Evolutionary conservation across 2,329 filamentous ascomycete genomes (phyloP), one percentile per base, ranked within the genome.

Genomic region (Knufia fluminis): DNA sequence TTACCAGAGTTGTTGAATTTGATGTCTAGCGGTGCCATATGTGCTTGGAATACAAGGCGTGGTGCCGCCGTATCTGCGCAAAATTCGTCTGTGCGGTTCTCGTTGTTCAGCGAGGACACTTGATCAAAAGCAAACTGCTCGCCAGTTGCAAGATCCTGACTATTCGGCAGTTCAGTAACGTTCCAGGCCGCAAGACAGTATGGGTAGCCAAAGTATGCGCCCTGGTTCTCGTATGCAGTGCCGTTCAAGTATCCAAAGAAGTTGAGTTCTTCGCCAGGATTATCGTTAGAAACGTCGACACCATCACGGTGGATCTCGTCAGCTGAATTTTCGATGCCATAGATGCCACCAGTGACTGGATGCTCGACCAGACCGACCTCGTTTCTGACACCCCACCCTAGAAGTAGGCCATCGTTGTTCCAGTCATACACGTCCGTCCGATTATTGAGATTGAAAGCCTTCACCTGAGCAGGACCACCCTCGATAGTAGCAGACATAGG

Each of bases 251-350:
- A 75, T 2, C 84, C 83, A 52, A 84, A 78, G 62, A 78, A 86
- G 64, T 88, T 87, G 62, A 89, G 66, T 64, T 88, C 82, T 61
- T 88, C 85, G 14, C 74, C 84, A 0, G 84, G 84, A 59, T 88
- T 88, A 58, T 85, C 72, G 52, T 77, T 64, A 56, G 84, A 79
- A 39, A 86, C 74, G 52, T 84, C 79, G n/a, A 71, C 56, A 8
- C 75, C 76, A 42, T 73, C 65, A 26, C 83, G 73, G 12, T 66
- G 65, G 14, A 86, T 70, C 32, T 83, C 65, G 63, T 87, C 83
- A 7, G 79, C 79, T 1, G 78, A 82, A 64, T 88, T 88, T 64
- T 88, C 85, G 6, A 88, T 81, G 16, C 66, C 67, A 57, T 68
- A 78, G 32, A 78, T 71, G 50, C 68, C 71, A 23, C 74, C 74